phyloP scores from a whole-genome alignment of 2,329 filamentous ascomycete species.

The Ustulina deusta region DNA sequence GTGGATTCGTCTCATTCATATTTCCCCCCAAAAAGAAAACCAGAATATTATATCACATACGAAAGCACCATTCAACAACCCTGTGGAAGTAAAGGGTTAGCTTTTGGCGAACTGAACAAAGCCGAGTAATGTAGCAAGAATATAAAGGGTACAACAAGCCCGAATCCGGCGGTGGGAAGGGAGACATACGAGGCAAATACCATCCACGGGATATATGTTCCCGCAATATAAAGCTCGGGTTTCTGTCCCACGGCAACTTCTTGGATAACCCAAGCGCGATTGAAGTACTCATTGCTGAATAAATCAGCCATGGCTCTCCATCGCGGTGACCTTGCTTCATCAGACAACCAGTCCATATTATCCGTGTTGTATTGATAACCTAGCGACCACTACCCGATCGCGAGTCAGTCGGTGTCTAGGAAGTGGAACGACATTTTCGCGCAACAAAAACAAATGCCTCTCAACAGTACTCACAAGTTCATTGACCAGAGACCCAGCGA shows the following conservation, averaged over 20 bases:
- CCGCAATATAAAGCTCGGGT: conserved; percentile 33
- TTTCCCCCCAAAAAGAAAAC: neutral
- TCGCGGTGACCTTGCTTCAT: conserved; percentile 4
- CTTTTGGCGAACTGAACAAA: neutral
- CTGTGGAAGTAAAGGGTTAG: conserved; percentile 7
- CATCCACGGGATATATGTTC: conserved; percentile 30
- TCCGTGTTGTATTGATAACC: conserved; percentile 18
- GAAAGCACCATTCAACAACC: conserved; percentile 22
- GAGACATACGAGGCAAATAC: conserved; percentile 22
- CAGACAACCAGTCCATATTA: neutral
- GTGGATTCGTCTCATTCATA: neutral
- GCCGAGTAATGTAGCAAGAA: neutral
- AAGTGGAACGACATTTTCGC: neutral
- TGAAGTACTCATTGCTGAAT: conserved; percentile 36
- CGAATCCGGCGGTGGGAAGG: neutral
- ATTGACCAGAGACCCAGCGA: conserved; percentile 24
- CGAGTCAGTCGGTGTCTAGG: neutral
- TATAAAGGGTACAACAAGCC: neutral
- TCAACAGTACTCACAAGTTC: conserved; percentile 20
- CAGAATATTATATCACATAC: conserved; percentile 15
- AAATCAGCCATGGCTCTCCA: conserved; percentile 31
- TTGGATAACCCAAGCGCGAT: conserved; percentile 35
- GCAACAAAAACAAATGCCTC: neutral
- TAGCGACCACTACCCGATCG: neutral
- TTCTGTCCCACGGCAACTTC: conserved; percentile 31